phyloP scores from a whole-genome alignment of 768 basidiomycete species.

The Auriculariales sp. region DNA sequence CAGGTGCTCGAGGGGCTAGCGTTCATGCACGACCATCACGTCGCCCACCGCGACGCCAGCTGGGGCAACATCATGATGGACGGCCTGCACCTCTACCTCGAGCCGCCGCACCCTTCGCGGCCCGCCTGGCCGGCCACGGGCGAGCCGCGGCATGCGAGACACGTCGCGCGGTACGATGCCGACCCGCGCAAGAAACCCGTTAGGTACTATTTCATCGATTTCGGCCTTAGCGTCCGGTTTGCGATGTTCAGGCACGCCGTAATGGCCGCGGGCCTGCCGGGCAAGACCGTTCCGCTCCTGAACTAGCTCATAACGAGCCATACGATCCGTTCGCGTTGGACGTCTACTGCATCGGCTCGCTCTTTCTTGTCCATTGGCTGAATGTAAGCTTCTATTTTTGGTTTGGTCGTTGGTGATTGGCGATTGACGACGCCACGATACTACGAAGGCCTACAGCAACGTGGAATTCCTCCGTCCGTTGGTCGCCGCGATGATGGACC shows the following conservation, averaged over 20 bases:
- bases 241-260: constrained; percentile 4
- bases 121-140: neutral
- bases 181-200: constrained; percentile 11
- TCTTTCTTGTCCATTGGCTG: constrained; percentile 1
- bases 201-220: constrained; percentile 16
- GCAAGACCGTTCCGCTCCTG: constrained; percentile 11
- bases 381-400: too few relatives aligned
- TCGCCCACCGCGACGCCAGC: constrained; percentile 18
- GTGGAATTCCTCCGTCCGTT: constrained; percentile 15
- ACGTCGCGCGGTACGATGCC: constrained; percentile 9
- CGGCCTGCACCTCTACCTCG: constrained; percentile 8
- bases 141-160: constrained; percentile 1
- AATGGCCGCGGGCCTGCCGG: too few relatives aligned
- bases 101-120: constrained; percentile 8
- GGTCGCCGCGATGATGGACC: constrained; percentile 13
- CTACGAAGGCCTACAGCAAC: constrained; percentile 9
- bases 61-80: constrained; percentile 11
- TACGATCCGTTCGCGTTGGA: constrained; percentile 5
- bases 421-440: neutral
- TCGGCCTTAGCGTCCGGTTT: constrained; percentile 8
- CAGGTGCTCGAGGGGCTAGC: constrained; percentile 24
- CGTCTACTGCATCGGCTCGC: constrained; percentile 4
- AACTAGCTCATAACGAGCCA: neutral
- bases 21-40: constrained; percentile 22
- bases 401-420: too few relatives aligned